These are phyloP conservation scores for Phytophthora pini DNA, from an alignment of 352 stramenopile species.

Conservation along the genomic window DNA sequence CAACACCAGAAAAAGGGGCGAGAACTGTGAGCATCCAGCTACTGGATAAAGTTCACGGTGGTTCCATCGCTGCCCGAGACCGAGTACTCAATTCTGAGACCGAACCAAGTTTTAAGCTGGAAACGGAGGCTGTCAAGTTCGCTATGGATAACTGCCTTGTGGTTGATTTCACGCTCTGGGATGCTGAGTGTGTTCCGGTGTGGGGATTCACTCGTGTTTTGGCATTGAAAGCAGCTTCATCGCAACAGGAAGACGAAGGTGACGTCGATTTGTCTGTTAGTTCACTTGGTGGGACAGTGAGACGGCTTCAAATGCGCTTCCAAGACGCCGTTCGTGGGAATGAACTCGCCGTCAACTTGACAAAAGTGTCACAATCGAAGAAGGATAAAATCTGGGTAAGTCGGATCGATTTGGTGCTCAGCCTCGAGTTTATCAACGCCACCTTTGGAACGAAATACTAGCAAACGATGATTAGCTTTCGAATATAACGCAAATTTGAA, in stretches of 20 bases:
- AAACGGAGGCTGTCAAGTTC: slow-evolving; percentile 53
- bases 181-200: slow-evolving; percentile 50
- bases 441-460: slow-evolving; percentile 59
- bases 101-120: slow-evolving; percentile 31
- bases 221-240: slow-evolving; percentile 13
- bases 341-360: slow-evolving; percentile 22
- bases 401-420: slow-evolving; percentile 51
- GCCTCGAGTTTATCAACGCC: slow-evolving; percentile 54
- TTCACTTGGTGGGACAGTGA: slow-evolving; percentile 8
- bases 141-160: slow-evolving; percentile 46
- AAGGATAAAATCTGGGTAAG: slow-evolving; percentile 20
- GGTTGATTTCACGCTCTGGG: slow-evolving; percentile 68
- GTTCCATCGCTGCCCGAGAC: slow-evolving; percentile 40
- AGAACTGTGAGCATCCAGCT: slow-evolving; percentile 27
- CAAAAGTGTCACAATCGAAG: slow-evolving; percentile 35
- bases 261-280: slow-evolving; percentile 30
- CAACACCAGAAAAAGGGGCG: slow-evolving; percentile 3
- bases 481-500: slow-evolving; percentile 18
- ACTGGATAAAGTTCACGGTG: slow-evolving; percentile 44
- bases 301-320: slow-evolving; percentile 29
- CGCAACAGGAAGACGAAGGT: slow-evolving; percentile 11
- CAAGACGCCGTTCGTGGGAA: slow-evolving; percentile 43
- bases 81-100: slow-evolving; percentile 40
- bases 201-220: slow-evolving; percentile 54
- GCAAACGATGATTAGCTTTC: slow-evolving; percentile 16